These are phyloP conservation scores for Colletotrichum spaethianum DNA, from an alignment of 2,329 filamentous ascomycete species.

Conservation along the genomic window DNA sequence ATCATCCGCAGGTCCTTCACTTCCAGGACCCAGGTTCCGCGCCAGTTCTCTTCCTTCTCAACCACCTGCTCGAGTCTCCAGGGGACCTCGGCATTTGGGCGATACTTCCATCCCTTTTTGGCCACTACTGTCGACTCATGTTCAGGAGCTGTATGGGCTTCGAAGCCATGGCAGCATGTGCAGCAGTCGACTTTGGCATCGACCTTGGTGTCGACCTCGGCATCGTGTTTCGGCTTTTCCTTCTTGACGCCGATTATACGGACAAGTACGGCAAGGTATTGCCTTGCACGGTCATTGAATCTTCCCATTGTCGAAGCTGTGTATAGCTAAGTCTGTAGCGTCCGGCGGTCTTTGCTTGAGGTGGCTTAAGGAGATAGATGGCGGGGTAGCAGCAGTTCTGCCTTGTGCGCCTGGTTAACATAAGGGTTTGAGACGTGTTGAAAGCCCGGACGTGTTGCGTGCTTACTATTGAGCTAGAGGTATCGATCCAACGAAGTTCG, in stretches of 20 bases:
- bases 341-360: not conserved
- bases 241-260: slow-evolving; percentile 19
- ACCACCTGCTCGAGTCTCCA: slow-evolving; percentile 40
- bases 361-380: slow-evolving; percentile 7
- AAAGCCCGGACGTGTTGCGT: slow-evolving; percentile 3
- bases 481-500: not conserved
- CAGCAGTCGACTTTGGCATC: slow-evolving; percentile 7
- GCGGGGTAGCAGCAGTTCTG: slow-evolving; percentile 7
- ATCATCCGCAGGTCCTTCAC: slow-evolving; percentile 43
- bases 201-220: not conserved
- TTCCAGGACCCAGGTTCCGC: slow-evolving; percentile 43
- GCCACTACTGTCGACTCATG: not conserved
- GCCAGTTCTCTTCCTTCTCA: slow-evolving; percentile 44
- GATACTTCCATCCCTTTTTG: slow-evolving; percentile 19
- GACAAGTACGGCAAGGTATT: slow-evolving; percentile 1
- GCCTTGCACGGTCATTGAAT: slow-evolving; percentile 9
- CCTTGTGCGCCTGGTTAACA: slow-evolving; percentile 1
- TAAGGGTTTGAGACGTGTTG: not conserved
- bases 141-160: not conserved
- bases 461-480: slow-evolving; percentile 18
- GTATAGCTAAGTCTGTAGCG: not conserved
- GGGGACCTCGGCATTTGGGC: slow-evolving; percentile 37
- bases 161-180: not conserved
- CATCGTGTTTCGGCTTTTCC: not conserved
- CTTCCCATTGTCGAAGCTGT: slow-evolving; percentile 10